Conservation (phyloP, 192 early-diverging fungal species). For the Coemansia sp. region DNA sequence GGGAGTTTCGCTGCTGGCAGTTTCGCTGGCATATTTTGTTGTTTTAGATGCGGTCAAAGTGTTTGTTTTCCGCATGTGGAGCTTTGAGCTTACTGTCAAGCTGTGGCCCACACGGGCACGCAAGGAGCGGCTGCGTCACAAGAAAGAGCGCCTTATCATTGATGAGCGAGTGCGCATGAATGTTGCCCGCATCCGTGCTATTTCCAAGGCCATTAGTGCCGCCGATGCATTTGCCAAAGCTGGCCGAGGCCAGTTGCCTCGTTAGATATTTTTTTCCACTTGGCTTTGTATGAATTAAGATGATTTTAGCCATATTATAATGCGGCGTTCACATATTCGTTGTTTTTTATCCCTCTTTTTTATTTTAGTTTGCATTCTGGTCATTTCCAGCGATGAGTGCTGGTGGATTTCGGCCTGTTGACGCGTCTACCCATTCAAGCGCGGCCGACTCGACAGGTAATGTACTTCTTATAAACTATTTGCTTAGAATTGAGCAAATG, state of each 20-base stretch:
- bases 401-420: conserved; percentile 31
- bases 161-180: conserved; percentile 52
- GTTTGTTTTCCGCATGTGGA: conserved; percentile 78
- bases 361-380: not conserved
- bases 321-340: no score
- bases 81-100: conserved; percentile 83
- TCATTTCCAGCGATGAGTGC: conserved; percentile 37
- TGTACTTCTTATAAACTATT: no score
- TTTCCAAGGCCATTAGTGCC: conserved; percentile 41
- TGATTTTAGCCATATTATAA: no score
- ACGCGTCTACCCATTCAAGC: conserved; percentile 23
- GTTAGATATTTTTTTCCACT: not conserved
- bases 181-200: conserved; percentile 39
- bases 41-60: conserved; percentile 91
- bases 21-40: conserved; percentile 82
- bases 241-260: conserved; percentile 15
- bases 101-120: conserved; percentile 71
- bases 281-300: not conserved
- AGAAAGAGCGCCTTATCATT: conserved; percentile 52
- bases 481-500: no score
- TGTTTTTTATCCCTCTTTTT: no score
- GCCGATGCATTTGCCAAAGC: conserved; percentile 32
- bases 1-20: conserved; percentile 66
- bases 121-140: conserved; percentile 59
- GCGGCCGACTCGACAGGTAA: conserved; percentile 17